phyloP scores from a whole-genome alignment of 2,329 filamentous ascomycete genomes.

The Trichophyton rubrum region DNA sequence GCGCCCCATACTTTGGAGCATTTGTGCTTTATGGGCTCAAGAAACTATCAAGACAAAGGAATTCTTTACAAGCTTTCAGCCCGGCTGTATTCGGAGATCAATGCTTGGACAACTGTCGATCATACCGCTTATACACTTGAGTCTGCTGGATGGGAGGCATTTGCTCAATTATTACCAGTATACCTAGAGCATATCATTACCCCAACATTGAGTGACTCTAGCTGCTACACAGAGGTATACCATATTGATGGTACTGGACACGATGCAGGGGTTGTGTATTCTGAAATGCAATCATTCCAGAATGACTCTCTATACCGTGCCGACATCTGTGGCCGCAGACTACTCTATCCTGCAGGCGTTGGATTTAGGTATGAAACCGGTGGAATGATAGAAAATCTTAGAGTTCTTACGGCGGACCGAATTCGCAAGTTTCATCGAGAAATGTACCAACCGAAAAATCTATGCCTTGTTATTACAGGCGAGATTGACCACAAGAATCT shows the following conservation, averaged over 20 bases:
- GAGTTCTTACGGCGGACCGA: constrained; percentile 71
- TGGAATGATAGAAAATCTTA: constrained; percentile 84
- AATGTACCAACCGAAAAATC: constrained; percentile 96
- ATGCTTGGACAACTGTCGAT: constrained; percentile 93
- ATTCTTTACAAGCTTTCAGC: constrained; percentile 89
- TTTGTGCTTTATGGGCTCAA: constrained; percentile 79
- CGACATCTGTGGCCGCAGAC: constrained; percentile 64
- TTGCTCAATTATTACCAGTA: constrained; percentile 83
- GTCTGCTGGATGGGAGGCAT: constrained; percentile 93
- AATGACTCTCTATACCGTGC: constrained; percentile 76
- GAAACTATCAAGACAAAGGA: constrained; percentile 87
- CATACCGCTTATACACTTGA: constrained; percentile 94
- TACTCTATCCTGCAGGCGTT: constrained; percentile 76
- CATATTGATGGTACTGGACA: constrained; percentile 88
- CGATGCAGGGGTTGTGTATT: constrained; percentile 95
- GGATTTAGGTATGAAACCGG: constrained; percentile 98
- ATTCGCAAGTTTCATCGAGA: constrained; percentile 90
- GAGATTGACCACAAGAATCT: constrained; percentile 76
- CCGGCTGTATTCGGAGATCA: constrained; percentile 83
- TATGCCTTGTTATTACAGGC: constrained; percentile 83
- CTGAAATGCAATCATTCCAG: constrained; percentile 94
- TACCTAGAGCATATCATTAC: constrained; percentile 91
- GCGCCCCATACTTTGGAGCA: constrained; percentile 80
- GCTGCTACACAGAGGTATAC: constrained; percentile 89
- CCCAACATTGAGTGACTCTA: constrained; percentile 83